Evolutionary conservation across 345 rosid species (phyloP).

Genomic region (Aquilaria malaccensis): DNA sequence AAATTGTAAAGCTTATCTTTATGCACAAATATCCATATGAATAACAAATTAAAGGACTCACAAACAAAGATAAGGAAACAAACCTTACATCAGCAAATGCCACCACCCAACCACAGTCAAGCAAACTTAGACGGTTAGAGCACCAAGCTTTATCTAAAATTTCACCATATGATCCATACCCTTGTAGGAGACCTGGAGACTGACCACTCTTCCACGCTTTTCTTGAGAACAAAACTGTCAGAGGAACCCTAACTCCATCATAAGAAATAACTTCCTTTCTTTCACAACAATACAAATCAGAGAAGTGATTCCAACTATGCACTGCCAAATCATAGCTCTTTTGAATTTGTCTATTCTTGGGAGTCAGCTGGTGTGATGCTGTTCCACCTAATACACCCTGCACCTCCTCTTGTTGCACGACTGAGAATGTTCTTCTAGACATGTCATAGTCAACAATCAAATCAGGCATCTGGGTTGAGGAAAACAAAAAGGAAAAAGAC

Average conservation of each 20-base stretch:
- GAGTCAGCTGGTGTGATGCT: constrained; percentile 13
- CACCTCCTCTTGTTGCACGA: constrained; percentile 64
- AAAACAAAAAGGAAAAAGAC: constrained; percentile 9
- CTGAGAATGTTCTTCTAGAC: constrained; percentile 42
- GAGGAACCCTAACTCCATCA: constrained; percentile 68
- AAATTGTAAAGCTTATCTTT: too few relatives aligned
- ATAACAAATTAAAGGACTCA: not conserved
- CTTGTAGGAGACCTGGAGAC: constrained; percentile 68
- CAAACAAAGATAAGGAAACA: constrained; percentile 19
- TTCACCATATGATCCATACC: constrained; percentile 93
- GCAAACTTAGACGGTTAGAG: constrained; percentile 63
- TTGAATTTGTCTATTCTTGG: constrained; percentile 14
- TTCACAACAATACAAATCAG: constrained; percentile 55
- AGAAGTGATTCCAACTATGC: constrained; percentile 44
- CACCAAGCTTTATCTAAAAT: constrained; percentile 77
- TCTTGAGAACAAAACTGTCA: constrained; percentile 68
- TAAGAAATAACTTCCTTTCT: constrained; percentile 62
- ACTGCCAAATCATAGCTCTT: constrained; percentile 14
- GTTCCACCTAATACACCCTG: constrained; percentile 20
- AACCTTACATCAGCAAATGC: constrained; percentile 96
- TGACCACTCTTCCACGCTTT: constrained; percentile 48
- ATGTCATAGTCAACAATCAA: constrained; percentile 73
- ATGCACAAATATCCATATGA: too few relatives aligned
- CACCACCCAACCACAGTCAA: constrained; percentile 90
- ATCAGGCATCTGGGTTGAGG: constrained; percentile 71